Evolutionary conservation across 2,329 filamentous ascomycete genomes (phyloP).

Genomic region (Calonectria hawksworthii): DNA sequence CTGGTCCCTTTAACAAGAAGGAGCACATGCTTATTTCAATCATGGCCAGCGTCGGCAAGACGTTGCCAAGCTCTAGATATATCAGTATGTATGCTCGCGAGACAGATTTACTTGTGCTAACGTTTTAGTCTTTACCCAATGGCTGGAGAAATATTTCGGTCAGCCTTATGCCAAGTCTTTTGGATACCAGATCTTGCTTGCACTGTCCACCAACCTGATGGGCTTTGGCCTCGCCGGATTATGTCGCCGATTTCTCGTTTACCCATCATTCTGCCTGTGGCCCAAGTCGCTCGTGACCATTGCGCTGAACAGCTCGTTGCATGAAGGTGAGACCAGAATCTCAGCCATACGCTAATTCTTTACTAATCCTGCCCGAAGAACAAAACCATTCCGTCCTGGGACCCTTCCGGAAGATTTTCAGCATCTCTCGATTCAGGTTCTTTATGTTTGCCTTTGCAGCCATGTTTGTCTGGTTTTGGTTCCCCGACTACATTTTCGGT

Average conservation of each 20-base stretch:
- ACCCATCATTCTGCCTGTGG: conserved; percentile 53
- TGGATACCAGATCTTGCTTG: conserved; percentile 50
- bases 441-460: conserved; percentile 34
- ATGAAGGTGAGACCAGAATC: conserved; percentile 25
- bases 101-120: background rate
- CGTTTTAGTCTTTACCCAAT: conserved; percentile 36
- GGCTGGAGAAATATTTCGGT: conserved; percentile 42
- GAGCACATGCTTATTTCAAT: conserved; percentile 73
- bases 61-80: conserved; percentile 35
- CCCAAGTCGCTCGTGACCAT: conserved; percentile 51
- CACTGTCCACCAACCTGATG: conserved; percentile 54
- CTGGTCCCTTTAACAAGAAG: conserved; percentile 69
- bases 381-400: conserved; percentile 29
- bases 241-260: conserved; percentile 64
- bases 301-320: conserved; percentile 39
- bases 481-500: conserved; percentile 37
- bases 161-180: conserved; percentile 38
- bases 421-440: conserved; percentile 38
- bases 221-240: conserved; percentile 69
- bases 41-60: conserved; percentile 52
- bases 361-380: background rate
- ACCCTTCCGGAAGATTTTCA: conserved; percentile 37
- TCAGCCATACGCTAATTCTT: accelerated
- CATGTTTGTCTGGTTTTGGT: conserved; percentile 45
- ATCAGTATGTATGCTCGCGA: background rate